phyloP scores from a whole-genome alignment of 305 asterid genomes.

The Salvia sclarea region DNA sequence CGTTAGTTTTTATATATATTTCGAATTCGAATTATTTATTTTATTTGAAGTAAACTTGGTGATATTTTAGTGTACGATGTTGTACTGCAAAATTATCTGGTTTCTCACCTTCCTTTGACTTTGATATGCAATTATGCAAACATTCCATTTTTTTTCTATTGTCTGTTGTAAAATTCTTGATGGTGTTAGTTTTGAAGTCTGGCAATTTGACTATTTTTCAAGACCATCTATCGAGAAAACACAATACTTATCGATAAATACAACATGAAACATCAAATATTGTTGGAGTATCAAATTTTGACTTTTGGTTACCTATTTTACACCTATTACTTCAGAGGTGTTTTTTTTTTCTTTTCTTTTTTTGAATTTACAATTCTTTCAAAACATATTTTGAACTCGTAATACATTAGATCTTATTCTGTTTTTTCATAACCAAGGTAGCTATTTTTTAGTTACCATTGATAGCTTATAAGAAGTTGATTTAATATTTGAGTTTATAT shows the following conservation, averaged over 20 bases:
- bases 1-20: too few relatives aligned
- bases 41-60: background rate
- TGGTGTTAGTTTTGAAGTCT: background rate
- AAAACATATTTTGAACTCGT: too few relatives aligned
- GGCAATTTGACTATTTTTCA: too few relatives aligned
- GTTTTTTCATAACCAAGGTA: too few relatives aligned
- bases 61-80: background rate
- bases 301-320: background rate
- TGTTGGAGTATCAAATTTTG: background rate
- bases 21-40: background rate
- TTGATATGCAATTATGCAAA: background rate
- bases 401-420: too few relatives aligned
- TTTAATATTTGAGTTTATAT: too few relatives aligned
- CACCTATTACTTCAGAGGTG: background rate
- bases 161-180: background rate
- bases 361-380: too few relatives aligned
- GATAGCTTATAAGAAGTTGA: too few relatives aligned
- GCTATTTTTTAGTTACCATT: too few relatives aligned
- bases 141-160: background rate
- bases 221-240: too few relatives aligned
- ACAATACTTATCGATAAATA: background rate
- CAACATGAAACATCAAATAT: background rate
- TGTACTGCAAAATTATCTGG: background rate
- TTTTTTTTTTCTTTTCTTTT: too few relatives aligned
- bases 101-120: constrained; percentile 21